A percentile compares a stretch with the other conserved stretches of the same genome.
Conservation (phyloP, 2,329 filamentous ascomycete genomes). For the Calonectria fujianensis region DNA sequence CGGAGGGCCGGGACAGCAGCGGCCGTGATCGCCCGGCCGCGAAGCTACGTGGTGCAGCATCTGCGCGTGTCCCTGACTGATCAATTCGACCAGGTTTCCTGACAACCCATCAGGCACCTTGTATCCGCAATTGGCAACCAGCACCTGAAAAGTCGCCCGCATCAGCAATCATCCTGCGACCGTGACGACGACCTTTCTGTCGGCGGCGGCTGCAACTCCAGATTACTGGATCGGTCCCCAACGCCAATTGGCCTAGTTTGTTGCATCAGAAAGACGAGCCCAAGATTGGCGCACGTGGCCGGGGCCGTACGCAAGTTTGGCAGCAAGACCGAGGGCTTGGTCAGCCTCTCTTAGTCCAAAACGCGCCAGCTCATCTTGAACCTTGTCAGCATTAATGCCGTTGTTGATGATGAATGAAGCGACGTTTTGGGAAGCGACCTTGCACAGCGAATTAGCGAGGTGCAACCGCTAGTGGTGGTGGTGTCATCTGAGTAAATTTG, state of each 20-base stretch:
- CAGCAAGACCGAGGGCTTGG: constrained; percentile 19
- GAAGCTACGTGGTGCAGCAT: constrained; percentile 35
- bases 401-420: constrained; percentile 7
- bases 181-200: constrained; percentile 28
- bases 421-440: constrained; percentile 12
- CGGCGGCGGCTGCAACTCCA: constrained; percentile 24
- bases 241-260: not conserved
- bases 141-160: constrained; percentile 25
- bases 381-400: constrained; percentile 18
- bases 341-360: constrained; percentile 20
- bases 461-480: not conserved
- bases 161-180: constrained; percentile 35
- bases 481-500: constrained; percentile 10
- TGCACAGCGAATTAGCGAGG: not conserved
- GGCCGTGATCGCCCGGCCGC: constrained; percentile 24
- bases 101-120: constrained; percentile 18
- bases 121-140: constrained; percentile 15
- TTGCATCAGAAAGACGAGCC: constrained; percentile 10
- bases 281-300: constrained; percentile 27
- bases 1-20: constrained; percentile 5
- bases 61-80: constrained; percentile 18
- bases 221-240: constrained; percentile 8
- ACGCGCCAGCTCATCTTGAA: not conserved
- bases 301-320: constrained; percentile 14
- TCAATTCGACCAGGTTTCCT: constrained; percentile 20